Evolutionary conservation across 345 rosid genomes (phyloP), one percentile per base, ranked within the genome.

Genomic region (Bretschneidera sinensis): DNA sequence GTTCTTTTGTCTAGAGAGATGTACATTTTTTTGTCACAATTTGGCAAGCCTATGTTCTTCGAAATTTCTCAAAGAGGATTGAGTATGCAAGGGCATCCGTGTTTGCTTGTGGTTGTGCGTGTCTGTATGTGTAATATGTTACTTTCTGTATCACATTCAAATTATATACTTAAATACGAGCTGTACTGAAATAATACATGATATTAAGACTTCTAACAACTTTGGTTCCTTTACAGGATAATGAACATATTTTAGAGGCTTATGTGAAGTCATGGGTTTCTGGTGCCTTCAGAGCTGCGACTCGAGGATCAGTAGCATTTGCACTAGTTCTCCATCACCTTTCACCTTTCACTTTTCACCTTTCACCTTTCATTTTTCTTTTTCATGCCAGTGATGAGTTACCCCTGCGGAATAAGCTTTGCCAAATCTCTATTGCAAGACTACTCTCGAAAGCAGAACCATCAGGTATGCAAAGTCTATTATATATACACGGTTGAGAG

Each of bases 211-310:
- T 21, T 18, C 10, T 51, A 51, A 51, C 19, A 5, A 1, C 11
- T 19, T 51, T 20, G 14, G 24, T 60, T 24, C 19, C 9, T 33
- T 1, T 57, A 73, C 83, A 92, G 97, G 88, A 87, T 43, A 73
- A 92, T 51, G 91, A 85, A 50, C 81, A 39, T 21, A 78, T 89
- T 62, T 70, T 89, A 55, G 91, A 89, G 72, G 92, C 85, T 11
- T 89, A 89, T 59, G 76, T 72, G 52, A 89, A 89, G 69, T 76
- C 97, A 16, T 89, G 96, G 98, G 74, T 77, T 43, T n/a, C n/a
- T 31, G 88, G 89, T 59, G 83, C 88, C 48, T 79, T 92, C 74
- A 79, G 79, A 77, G 90, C 96, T 43, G 79, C 75, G 55, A 59
- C 62, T 21, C 81, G 90, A 67, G 72, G 81, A 73, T 78, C 96